phyloP scores from a whole-genome alignment of 345 rosid species.

The Geranium rotundifolium region DNA sequence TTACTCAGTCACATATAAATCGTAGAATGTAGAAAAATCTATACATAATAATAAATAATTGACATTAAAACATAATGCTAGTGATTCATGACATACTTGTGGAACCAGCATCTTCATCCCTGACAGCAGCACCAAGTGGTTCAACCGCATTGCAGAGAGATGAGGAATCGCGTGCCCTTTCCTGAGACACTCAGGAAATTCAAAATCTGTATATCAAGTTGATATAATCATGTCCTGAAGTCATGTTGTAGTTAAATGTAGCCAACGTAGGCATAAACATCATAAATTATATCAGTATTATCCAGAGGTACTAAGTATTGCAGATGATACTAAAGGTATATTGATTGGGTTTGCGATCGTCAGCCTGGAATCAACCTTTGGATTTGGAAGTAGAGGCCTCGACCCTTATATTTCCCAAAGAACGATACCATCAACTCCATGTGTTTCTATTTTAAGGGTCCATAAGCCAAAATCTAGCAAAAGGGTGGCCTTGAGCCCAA shows the following conservation, averaged over 20 bases:
- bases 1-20: too few relatives aligned
- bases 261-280: neutral
- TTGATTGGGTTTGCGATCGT: neutral
- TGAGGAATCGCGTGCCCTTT: slow-evolving; percentile 8
- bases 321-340: neutral
- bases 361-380: neutral
- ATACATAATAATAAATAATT: too few relatives aligned
- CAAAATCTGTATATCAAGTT: neutral
- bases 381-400: too few relatives aligned
- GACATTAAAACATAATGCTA: neutral
- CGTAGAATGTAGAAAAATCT: too few relatives aligned
- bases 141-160: slow-evolving; percentile 12
- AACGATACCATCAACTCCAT: too few relatives aligned
- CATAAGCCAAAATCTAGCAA: neutral
- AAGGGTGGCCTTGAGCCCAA: too few relatives aligned
- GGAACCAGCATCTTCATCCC: slow-evolving; percentile 22
- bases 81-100: slow-evolving; percentile 26
- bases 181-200: slow-evolving; percentile 16
- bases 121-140: slow-evolving; percentile 24
- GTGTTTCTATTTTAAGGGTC: too few relatives aligned
- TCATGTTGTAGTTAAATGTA: neutral
- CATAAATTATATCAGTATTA: neutral
- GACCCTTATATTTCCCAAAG: too few relatives aligned
- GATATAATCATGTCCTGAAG: neutral
- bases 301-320: neutral